Conservation (phyloP, 176 grass and related monocot species). For the Cenchrus fungigraminus region DNA sequence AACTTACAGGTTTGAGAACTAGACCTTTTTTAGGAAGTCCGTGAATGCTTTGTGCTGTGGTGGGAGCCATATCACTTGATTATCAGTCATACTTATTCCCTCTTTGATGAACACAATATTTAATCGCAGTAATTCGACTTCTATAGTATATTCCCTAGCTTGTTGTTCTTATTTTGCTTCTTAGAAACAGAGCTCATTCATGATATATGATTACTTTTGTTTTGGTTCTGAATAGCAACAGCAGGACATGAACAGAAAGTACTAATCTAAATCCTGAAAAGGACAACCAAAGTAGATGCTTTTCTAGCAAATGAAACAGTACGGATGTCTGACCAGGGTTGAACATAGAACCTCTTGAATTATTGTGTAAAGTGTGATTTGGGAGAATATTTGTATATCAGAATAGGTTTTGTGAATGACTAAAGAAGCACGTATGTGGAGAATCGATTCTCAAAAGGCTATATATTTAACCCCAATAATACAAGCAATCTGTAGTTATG, state of each 20-base stretch:
- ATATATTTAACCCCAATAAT: slow-evolving; percentile 69
- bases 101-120: not conserved
- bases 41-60: slow-evolving; percentile 7
- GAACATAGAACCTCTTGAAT: slow-evolving; percentile 80
- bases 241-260: slow-evolving; percentile 26
- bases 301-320: slow-evolving; percentile 37
- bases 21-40: not conserved
- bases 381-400: slow-evolving; percentile 68
- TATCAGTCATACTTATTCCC: not conserved
- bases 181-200: not conserved
- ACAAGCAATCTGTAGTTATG: slow-evolving; percentile 44
- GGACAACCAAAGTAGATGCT: slow-evolving; percentile 16
- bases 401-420: slow-evolving; percentile 60
- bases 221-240: slow-evolving; percentile 29
- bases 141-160: slow-evolving; percentile 12
- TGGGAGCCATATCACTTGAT: slow-evolving; percentile 27
- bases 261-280: slow-evolving; percentile 37
- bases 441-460: slow-evolving; percentile 60
- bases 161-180: slow-evolving; percentile 1
- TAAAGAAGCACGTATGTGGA: slow-evolving; percentile 60
- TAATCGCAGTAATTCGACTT: slow-evolving; percentile 14
- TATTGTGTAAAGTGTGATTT: slow-evolving; percentile 79
- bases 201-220: slow-evolving; percentile 27
- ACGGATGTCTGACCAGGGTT: slow-evolving; percentile 50
- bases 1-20: slow-evolving; percentile 21